Percentiles rank a stretch among this genome's conserved stretches.
These are phyloP conservation scores for Parietaria judaica DNA, from an alignment of 306 rosid genomes.

Conservation along the genomic window DNA sequence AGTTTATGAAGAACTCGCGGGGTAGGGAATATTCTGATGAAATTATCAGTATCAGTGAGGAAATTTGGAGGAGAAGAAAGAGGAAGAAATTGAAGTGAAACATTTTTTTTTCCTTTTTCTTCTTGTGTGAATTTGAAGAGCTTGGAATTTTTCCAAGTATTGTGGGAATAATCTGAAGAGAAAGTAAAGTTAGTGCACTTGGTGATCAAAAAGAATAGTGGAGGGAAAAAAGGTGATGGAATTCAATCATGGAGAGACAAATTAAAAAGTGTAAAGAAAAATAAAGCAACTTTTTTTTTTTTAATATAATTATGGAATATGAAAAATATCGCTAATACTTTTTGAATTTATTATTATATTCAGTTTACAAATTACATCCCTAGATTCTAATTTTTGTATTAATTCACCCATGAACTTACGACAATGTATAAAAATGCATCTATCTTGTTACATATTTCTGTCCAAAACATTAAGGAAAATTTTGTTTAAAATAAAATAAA, in stretches of 20 bases:
- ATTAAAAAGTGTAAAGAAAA: background rate
- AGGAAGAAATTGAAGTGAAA: background rate
- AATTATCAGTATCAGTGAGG: conserved; percentile 1
- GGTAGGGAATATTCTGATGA: background rate
- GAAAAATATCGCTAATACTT: too few species aligned
- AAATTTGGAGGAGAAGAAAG: background rate
- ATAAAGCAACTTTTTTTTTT: too few species aligned
- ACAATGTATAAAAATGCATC: too few species aligned
- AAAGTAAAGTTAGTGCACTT: background rate
- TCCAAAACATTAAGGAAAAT: too few species aligned
- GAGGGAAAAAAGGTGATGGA: conserved; percentile 1
- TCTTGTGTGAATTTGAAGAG: background rate
- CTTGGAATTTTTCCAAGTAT: background rate
- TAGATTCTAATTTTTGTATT: too few species aligned
- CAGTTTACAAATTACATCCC: too few species aligned
- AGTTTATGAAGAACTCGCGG: conserved; percentile 3
- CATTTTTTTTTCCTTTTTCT: background rate
- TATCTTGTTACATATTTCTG: too few species aligned
- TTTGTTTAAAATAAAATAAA: too few species aligned
- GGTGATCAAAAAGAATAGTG: background rate
- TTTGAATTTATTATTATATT: too few species aligned
- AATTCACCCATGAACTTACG: too few species aligned
- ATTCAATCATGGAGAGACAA: background rate
- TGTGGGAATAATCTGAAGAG: background rate
- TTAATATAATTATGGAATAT: too few species aligned